These are phyloP conservation scores for Suillus americanus DNA, from an alignment of 768 basidiomycete genomes.

Conservation along the genomic window DNA sequence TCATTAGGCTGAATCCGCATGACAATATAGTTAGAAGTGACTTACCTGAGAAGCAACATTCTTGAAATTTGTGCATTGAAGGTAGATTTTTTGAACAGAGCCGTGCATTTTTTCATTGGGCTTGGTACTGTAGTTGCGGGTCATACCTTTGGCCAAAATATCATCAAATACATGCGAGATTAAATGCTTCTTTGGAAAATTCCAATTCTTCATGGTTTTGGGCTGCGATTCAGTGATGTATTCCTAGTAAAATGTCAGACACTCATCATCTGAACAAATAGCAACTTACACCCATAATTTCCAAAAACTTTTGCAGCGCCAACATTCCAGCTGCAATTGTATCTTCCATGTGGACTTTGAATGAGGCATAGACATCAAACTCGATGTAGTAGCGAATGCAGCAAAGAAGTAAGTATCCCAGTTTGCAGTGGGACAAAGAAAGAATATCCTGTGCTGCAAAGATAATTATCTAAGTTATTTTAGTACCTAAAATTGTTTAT, in stretches of 20 bases:
- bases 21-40: constrained; percentile 11
- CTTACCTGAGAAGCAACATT: constrained; percentile 32
- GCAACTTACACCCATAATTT: constrained; percentile 19
- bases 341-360: constrained; percentile 32
- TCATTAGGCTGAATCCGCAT: background rate
- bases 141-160: constrained; percentile 32
- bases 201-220: constrained; percentile 22
- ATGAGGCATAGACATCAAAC: constrained; percentile 27
- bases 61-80: constrained; percentile 34
- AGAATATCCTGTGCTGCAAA: constrained; percentile 29
- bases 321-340: constrained; percentile 23
- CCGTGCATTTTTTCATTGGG: constrained; percentile 32
- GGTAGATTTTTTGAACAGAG: constrained; percentile 21
- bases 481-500: background rate
- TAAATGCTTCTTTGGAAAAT: constrained; percentile 34
- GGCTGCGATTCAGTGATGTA: constrained; percentile 1
- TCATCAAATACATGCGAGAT: constrained; percentile 32
- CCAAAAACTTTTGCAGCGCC: constrained; percentile 20
- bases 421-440: background rate
- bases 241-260: background rate
- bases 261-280: background rate
- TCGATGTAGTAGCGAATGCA: constrained; percentile 32
- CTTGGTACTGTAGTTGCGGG: constrained; percentile 32
- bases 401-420: constrained; percentile 28
- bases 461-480: constrained; percentile 21